Conservation (phyloP, 805 yeast species). For the Wickerhamomyces rabaulensis region DNA sequence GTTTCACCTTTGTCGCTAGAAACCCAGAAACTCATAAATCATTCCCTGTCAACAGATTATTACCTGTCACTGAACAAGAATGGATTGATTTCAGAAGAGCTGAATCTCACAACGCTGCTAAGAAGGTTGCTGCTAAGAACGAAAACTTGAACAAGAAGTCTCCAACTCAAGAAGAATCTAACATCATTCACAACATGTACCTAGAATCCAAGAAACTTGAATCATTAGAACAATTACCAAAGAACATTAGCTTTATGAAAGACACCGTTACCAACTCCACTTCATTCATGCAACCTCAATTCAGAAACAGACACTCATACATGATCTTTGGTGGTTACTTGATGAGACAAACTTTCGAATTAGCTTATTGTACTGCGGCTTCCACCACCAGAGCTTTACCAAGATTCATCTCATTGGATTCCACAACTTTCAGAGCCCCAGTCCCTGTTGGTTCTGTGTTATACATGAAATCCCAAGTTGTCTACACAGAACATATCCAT, state of each 20-base stretch:
- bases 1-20: conserved; percentile 93
- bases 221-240: conserved; percentile 34
- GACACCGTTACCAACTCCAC: conserved; percentile 71
- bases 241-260: conserved; percentile 57
- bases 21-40: conserved; percentile 90
- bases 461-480: conserved; percentile 75
- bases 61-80: conserved; percentile 71
- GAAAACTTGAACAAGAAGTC: conserved; percentile 57
- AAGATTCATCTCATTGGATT: conserved; percentile 82
- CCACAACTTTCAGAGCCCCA: conserved; percentile 88
- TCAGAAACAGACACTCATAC: conserved; percentile 88
- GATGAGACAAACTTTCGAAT: conserved; percentile 86
- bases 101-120: conserved; percentile 82
- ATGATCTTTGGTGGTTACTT: conserved; percentile 95
- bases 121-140: conserved; percentile 69
- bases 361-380: conserved; percentile 90
- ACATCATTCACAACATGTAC: conserved; percentile 76
- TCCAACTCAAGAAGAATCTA: conserved; percentile 72
- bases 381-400: conserved; percentile 83
- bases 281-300: conserved; percentile 93
- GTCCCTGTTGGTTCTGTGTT: conserved; percentile 94
- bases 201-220: conserved; percentile 39
- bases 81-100: conserved; percentile 85
- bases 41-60: conserved; percentile 75
- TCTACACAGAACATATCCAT: conserved; percentile 79